Evolutionary conservation across 2,329 filamentous ascomycete genomes (phyloP), one percentile per base, ranked within the genome.

Genomic region (Trichoderma afroharzianum): DNA sequence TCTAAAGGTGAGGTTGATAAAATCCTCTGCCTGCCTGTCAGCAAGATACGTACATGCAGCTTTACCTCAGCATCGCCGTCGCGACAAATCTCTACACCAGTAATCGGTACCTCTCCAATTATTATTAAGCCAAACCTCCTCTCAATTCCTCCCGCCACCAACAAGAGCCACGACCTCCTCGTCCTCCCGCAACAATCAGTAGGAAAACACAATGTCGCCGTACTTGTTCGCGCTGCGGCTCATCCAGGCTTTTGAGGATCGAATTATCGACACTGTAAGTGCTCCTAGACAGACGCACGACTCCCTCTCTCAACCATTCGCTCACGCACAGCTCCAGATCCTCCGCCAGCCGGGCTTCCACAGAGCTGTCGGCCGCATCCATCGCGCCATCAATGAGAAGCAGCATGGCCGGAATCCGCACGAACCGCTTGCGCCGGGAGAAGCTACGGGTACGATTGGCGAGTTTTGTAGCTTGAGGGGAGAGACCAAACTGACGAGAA

Each of bases 281-380:
- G n/a, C 4, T 33, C 12, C 2, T 9, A 0, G 39, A 21, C 47
- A n/a, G 32, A 9, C 58, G 11, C n/a, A 36, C 7, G 39, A 43
- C 32, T 12, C 26, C 1, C 3, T n/a, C 18, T 53, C n/a, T 57
- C 24, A 7, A 28, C 15, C 8, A 26, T 59, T 59, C 58, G 73
- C 68, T 62, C 74, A 74, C 66, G 74, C 68, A 4, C 1, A 18
- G 5, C 36, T 24, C 4, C 57, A 87, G 84, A 84, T 88, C 69
- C 84, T 88, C 18, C 81, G 82, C 28, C 85, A 82, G 18, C 86
- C 85, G 1, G 79, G 80, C 9, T 88, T 88, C 76, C 86, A 88
- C 73, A 83, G 83, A 72, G 82, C 82, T 4, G 87, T 88, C 50
- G 84, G 84, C 8, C 81, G 83, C n/a, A 85, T 88, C 39, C 86